A percentile compares a stretch with the other conserved stretches of the same genome.
Evolutionary conservation across 2,329 filamentous ascomycete genomes (phyloP).

Genomic region (Botrytis paeoniae): DNA sequence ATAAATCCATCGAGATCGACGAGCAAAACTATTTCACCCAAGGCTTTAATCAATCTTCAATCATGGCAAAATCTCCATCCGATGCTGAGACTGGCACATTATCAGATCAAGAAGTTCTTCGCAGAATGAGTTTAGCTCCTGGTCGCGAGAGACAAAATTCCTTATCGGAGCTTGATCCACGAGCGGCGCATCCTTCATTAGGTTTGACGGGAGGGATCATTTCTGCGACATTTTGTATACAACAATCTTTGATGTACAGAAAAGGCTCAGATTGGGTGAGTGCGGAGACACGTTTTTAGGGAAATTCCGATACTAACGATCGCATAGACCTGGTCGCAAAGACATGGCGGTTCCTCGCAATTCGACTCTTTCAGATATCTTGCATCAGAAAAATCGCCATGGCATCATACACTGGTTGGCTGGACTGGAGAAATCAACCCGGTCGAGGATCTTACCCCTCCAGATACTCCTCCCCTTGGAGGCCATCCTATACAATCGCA

Average conservation of each 20-base stretch:
- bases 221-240: slow-evolving; percentile 63
- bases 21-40: slow-evolving; percentile 31
- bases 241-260: slow-evolving; percentile 56
- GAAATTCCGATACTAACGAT: slow-evolving; percentile 25
- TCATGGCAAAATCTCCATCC: slow-evolving; percentile 33
- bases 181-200: slow-evolving; percentile 54
- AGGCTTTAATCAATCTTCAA: slow-evolving; percentile 24
- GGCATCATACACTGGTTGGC: slow-evolving; percentile 89
- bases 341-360: slow-evolving; percentile 84
- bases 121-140: slow-evolving; percentile 43
- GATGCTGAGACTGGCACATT: slow-evolving; percentile 38
- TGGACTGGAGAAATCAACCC: slow-evolving; percentile 87
- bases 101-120: slow-evolving; percentile 44
- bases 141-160: slow-evolving; percentile 40
- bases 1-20: slow-evolving; percentile 13
- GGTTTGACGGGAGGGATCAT: slow-evolving; percentile 63
- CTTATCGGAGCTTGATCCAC: slow-evolving; percentile 51
- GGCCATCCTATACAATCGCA: slow-evolving; percentile 41
- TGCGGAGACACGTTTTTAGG: slow-evolving; percentile 17
- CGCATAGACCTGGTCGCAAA: slow-evolving; percentile 66
- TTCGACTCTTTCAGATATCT: slow-evolving; percentile 90
- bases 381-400: slow-evolving; percentile 76
- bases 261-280: slow-evolving; percentile 61
- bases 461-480: slow-evolving; percentile 48
- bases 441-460: slow-evolving; percentile 47